Percentiles rank a stretch among this genome's conserved stretches.
These are phyloP conservation scores for Colletotrichum melonis DNA, from an alignment of 2,329 filamentous ascomycete genomes.

Conservation along the genomic window DNA sequence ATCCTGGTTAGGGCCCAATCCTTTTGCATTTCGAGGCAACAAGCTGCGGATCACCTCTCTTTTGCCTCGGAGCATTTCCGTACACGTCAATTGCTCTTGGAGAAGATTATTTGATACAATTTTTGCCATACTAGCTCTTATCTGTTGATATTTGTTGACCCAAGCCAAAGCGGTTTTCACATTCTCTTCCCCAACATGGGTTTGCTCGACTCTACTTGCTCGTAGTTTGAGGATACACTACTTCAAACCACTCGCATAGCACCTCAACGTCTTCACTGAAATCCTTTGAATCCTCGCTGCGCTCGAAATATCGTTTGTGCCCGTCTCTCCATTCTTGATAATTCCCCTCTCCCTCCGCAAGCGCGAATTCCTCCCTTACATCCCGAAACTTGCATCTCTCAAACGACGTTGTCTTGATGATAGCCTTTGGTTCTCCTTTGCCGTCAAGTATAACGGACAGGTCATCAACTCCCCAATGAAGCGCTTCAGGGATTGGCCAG, in stretches of 20 bases:
- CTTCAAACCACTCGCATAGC: conserved; percentile 5
- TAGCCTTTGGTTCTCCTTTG: background rate
- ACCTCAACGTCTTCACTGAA: background rate
- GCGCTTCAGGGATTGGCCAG: background rate
- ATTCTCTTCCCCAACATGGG: too few species aligned
- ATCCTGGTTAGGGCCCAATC: conserved; percentile 6
- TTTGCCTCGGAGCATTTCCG: too few species aligned
- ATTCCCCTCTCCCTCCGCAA: background rate
- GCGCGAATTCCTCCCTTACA: background rate
- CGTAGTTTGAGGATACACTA: background rate
- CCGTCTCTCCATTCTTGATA: background rate
- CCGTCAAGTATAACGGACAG: background rate
- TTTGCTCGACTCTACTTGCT: background rate
- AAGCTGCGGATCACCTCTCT: background rate
- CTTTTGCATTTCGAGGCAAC: background rate
- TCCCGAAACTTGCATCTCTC: background rate
- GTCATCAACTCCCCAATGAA: background rate
- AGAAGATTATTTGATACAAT: too few species aligned
- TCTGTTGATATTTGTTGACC: too few species aligned
- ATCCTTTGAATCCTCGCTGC: background rate
- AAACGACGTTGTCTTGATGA: background rate
- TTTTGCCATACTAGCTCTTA: too few species aligned
- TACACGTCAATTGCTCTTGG: too few species aligned
- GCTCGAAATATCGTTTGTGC: background rate
- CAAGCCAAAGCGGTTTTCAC: too few species aligned